These are phyloP conservation scores for Ajuga chamaepitys DNA, from an alignment of 257 asterid species.

Conservation along the genomic window DNA sequence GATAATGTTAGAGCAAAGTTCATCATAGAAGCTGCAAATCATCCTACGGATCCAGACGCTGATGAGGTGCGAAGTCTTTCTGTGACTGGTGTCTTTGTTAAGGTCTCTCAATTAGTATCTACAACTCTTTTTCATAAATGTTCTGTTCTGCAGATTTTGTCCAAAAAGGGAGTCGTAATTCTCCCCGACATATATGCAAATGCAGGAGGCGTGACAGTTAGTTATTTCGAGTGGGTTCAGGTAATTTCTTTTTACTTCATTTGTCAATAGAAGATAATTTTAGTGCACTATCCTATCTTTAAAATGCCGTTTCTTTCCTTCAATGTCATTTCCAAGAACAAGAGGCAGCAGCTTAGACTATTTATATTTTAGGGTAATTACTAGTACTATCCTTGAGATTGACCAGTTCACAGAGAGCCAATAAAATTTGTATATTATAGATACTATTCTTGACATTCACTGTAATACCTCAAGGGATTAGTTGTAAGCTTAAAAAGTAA, in stretches of 20 bases:
- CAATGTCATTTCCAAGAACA: not conserved
- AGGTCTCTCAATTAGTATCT: not conserved
- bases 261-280: not conserved
- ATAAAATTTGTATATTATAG: too few relatives aligned
- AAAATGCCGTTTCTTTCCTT: not conserved
- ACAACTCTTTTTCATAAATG: not conserved
- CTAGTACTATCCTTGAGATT: not conserved
- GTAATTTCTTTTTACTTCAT: constrained; percentile 23
- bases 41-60: constrained; percentile 92
- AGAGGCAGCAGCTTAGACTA: not conserved
- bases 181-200: constrained; percentile 91
- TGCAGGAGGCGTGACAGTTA: constrained; percentile 89
- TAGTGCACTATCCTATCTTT: not conserved
- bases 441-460: too few relatives aligned
- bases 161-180: constrained; percentile 62
- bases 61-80: constrained; percentile 55
- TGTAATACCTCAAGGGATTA: too few relatives aligned
- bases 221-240: constrained; percentile 98
- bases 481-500: too few relatives aligned
- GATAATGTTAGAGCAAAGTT: constrained; percentile 61
- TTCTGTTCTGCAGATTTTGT: constrained; percentile 51
- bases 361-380: not conserved
- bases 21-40: constrained; percentile 88
- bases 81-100: not conserved
- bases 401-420: too few relatives aligned